Evolutionary conservation across 768 basidiomycete genomes (phyloP).

Genomic region (Tulasnella sp.): DNA sequence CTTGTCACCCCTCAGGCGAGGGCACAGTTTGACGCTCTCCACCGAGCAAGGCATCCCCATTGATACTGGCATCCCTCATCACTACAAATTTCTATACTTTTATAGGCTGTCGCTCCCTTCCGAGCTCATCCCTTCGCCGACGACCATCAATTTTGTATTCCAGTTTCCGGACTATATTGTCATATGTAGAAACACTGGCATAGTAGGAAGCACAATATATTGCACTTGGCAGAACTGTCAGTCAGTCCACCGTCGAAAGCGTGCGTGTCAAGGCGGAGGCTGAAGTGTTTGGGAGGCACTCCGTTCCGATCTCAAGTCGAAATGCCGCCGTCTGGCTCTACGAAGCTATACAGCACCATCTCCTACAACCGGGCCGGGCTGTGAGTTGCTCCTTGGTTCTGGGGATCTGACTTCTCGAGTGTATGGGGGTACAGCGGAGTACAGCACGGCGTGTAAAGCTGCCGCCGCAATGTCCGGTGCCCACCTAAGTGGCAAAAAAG

Average conservation of each 20-base stretch:
- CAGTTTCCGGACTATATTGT: too few species aligned
- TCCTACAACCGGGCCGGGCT: neutral
- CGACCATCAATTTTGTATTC: too few species aligned
- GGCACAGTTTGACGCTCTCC: neutral
- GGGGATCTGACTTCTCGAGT: slow-evolving; percentile 1
- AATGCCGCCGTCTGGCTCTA: neutral
- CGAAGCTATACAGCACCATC: neutral
- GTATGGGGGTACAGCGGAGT: slow-evolving; percentile 11
- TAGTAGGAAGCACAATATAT: too few species aligned
- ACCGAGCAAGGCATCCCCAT: neutral
- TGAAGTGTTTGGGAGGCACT: neutral
- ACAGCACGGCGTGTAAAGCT: neutral
- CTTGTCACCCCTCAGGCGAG: slow-evolving; percentile 11
- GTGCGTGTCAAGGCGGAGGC: neutral
- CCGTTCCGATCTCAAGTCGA: neutral
- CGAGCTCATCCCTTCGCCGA: too few species aligned
- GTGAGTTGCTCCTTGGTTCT: neutral
- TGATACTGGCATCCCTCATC: neutral
- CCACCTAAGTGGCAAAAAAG: slow-evolving; percentile 5
- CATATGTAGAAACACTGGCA: too few species aligned
- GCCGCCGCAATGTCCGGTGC: slow-evolving; percentile 20
- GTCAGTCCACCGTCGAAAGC: neutral
- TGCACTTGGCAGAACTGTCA: too few species aligned
- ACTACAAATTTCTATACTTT: neutral
- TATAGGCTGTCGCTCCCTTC: neutral